Evolutionary conservation across 2,329 filamentous ascomycete species (phyloP), one percentile per base, ranked within the genome.

Genomic region (Nannizziopsis arthrosporioides): DNA sequence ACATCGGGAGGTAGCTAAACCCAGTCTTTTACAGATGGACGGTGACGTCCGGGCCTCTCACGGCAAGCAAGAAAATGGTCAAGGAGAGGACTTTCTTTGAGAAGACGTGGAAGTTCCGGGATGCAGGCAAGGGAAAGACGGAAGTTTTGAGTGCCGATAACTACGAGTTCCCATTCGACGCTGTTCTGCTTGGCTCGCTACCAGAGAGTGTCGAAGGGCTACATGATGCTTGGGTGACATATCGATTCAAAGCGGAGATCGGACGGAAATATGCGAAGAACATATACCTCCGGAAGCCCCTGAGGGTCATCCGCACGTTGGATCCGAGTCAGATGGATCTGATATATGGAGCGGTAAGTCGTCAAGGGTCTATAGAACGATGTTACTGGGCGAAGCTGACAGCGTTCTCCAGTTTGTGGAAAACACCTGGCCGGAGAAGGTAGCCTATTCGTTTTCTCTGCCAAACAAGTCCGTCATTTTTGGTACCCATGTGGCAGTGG

Each of bases 361-460:
- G 30, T 11, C 15, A 36, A 12, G 30, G n/a, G n/a, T 3, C 10
- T 9, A 9, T 1, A 9, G 15, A 10, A 31, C 11, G 6, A 10
- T n/a, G n/a, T n/a, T n/a, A n/a, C n/a, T n/a, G n/a, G 6, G 14
- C 32, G 32, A 43, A 15, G 35, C 48, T 47, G 41, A 47, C 42
- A 11, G 6, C 32, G 42, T 15, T 30, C n/a, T 36, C 12, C 7
- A 51, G 49, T 75, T 85, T 54, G 89, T 96, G 54, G 89, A 95
- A 66, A 95, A 95, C 61, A 84, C 94, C 54, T 98, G 92, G 92
- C 85, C 88, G 5, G 92, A 94, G 71, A 98, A 98, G 72, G 78
- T 96, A 57, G 86, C 94, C 63, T 98, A 98, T 69, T 90, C 87
- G 27, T 88, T 98, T 54, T 80, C 86, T 50, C 85, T 94, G 9